Percentiles rank a stretch among this genome's conserved stretches.
Evolutionary conservation across 1,284 basidiomycete species (phyloP).

Genomic region (Ceratobasidium sp.): DNA sequence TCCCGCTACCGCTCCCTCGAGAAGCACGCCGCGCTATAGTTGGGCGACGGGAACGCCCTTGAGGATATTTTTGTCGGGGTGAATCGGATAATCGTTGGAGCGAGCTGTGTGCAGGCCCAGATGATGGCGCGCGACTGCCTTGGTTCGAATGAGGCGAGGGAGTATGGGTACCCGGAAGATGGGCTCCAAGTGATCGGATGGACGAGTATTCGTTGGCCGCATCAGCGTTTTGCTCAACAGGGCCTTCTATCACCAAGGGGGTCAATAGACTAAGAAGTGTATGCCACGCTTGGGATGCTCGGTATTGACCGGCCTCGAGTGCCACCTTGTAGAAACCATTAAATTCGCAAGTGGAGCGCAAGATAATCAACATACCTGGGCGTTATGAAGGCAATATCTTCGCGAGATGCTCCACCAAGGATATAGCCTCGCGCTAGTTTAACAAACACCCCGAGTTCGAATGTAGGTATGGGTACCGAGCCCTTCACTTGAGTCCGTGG

Average conservation of each 20-base stretch:
- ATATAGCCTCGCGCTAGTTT: slow-evolving; percentile 72
- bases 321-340: slow-evolving; percentile 27
- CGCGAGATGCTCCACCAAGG: slow-evolving; percentile 62
- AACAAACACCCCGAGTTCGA: slow-evolving; percentile 60
- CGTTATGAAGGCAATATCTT: slow-evolving; percentile 55
- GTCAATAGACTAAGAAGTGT: slow-evolving; percentile 65
- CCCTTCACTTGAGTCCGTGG: slow-evolving; percentile 39
- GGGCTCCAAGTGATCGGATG: slow-evolving; percentile 23
- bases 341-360: not conserved
- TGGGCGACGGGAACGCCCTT: slow-evolving; percentile 25
- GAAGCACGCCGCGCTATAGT: slow-evolving; percentile 36
- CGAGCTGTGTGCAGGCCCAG: slow-evolving; percentile 12
- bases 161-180: slow-evolving; percentile 30
- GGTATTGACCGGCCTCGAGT: slow-evolving; percentile 60
- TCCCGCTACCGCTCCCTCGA: slow-evolving; percentile 36
- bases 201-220: slow-evolving; percentile 6
- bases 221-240: not conserved
- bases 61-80: slow-evolving; percentile 29
- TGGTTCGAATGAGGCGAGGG: slow-evolving; percentile 34
- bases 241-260: slow-evolving; percentile 52
- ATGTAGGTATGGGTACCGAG: slow-evolving; percentile 37
- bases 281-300: slow-evolving; percentile 73
- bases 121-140: slow-evolving; percentile 28
- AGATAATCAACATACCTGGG: slow-evolving; percentile 43
- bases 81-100: slow-evolving; percentile 24